These are phyloP conservation scores for Trichomonas tenax DNA, from an alignment of 208 protist genomes.

Conservation along the genomic window DNA sequence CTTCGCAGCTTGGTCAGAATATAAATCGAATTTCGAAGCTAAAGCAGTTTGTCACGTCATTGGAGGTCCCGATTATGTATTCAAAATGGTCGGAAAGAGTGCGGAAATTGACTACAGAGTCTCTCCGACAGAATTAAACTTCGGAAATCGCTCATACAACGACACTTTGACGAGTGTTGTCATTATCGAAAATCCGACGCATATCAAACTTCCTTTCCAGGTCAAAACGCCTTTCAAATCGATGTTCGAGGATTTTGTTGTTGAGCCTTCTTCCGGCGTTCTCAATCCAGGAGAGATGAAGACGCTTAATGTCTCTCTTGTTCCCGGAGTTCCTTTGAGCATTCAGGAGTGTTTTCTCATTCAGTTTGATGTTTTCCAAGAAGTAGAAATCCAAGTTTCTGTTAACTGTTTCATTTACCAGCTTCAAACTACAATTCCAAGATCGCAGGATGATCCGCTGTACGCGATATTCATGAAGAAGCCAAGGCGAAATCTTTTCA, in stretches of 20 bases:
- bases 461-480: background rate
- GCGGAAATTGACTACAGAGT: background rate
- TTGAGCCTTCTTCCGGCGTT: background rate
- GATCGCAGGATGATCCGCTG: background rate
- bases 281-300: background rate
- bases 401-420: background rate
- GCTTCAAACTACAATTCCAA: background rate
- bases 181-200: background rate
- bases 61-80: background rate
- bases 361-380: background rate
- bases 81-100: background rate
- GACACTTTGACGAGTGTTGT: background rate
- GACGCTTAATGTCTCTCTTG: background rate
- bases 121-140: background rate
- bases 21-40: background rate
- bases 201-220: background rate
- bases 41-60: background rate
- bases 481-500: background rate
- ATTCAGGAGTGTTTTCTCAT: background rate
- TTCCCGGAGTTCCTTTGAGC: background rate
- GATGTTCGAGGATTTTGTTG: background rate
- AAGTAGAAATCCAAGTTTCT: background rate
- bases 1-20: background rate
- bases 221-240: background rate
- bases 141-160: background rate